Evolutionary conservation across 805 yeast genomes (phyloP).

Genomic region (Saturnispora dispora): DNA sequence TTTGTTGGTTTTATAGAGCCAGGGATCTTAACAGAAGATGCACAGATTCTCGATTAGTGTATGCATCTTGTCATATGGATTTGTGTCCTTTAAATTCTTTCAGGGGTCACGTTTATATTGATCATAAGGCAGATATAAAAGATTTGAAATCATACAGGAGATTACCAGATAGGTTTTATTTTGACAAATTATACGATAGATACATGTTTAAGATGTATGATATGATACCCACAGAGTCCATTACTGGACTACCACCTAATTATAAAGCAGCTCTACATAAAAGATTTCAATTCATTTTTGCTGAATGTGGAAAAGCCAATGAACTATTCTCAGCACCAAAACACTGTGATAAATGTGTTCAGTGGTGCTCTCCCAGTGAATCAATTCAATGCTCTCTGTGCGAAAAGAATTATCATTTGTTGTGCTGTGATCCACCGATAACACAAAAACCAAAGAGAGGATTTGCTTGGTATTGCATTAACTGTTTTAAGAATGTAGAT

Average conservation of each 20-base stretch:
- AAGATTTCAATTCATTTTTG: constrained; percentile 64
- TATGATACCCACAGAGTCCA: constrained; percentile 51
- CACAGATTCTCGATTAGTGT: constrained; percentile 65
- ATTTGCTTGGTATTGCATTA: constrained; percentile 83
- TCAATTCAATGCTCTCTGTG: constrained; percentile 79
- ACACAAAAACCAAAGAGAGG: constrained; percentile 75
- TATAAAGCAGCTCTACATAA: constrained; percentile 55
- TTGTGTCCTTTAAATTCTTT: constrained; percentile 66
- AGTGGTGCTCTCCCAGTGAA: constrained; percentile 73
- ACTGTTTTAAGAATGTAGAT: constrained; percentile 33
- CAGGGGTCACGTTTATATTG: constrained; percentile 67
- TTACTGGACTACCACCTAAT: constrained; percentile 50
- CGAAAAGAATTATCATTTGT: constrained; percentile 59
- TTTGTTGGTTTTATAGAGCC: constrained; percentile 90
- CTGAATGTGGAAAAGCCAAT: constrained; percentile 58
- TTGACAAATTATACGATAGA: constrained; percentile 76
- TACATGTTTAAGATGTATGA: constrained; percentile 80
- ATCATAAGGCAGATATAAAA: constrained; percentile 57
- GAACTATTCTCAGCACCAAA: constrained; percentile 55
- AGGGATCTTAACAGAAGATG: constrained; percentile 66
- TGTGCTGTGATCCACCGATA: constrained; percentile 81
- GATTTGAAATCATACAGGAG: constrained; percentile 46
- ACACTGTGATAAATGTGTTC: constrained; percentile 67
- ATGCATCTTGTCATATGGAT: constrained; percentile 81
- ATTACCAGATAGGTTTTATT: constrained; percentile 68